phyloP scores from a whole-genome alignment of 768 basidiomycete genomes.

The Rhizopogon vesiculosus region DNA sequence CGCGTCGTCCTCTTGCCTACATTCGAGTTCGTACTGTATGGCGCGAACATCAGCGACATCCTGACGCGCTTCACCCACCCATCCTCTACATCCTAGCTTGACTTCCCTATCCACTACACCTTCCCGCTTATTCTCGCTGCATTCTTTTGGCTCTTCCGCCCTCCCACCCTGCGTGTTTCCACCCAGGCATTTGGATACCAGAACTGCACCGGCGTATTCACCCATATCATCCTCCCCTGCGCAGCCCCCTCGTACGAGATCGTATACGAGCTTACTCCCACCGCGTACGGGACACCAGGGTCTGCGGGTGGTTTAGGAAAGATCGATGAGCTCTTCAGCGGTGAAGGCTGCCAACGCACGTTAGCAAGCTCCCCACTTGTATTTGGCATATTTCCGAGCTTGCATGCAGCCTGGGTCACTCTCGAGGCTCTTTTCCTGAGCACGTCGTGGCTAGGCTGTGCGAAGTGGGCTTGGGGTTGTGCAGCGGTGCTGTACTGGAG shows the following conservation, averaged over 20 bases:
- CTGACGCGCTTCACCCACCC: conserved; percentile 90
- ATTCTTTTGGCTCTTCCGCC: conserved; percentile 86
- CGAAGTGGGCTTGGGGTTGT: conserved; percentile 75
- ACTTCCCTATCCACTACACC: conserved; percentile 91
- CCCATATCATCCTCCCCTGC: conserved; percentile 87
- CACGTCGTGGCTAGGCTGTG: conserved; percentile 87
- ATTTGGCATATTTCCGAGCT: conserved; percentile 94
- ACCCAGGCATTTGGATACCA: conserved; percentile 87
- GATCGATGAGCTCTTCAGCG: conserved; percentile 84
- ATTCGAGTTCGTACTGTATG: conserved; percentile 93
- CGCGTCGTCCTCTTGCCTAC: conserved; percentile 93
- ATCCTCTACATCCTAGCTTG: conserved; percentile 90
- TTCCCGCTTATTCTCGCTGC: conserved; percentile 84
- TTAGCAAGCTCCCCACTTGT: conserved; percentile 90
- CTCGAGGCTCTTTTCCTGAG: conserved; percentile 90
- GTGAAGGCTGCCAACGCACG: conserved; percentile 65
- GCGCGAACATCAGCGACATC: conserved; percentile 96
- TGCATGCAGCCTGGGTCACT: conserved; percentile 88
- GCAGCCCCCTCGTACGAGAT: conserved; percentile 98
- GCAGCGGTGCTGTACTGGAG: conserved; percentile 90
- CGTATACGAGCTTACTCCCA: conserved; percentile 94
- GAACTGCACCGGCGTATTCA: conserved; percentile 83
- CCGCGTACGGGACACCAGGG: conserved; percentile 87
- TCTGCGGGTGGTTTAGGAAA: conserved; percentile 90
- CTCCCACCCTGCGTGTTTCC: conserved; percentile 79